Base-by-base conservation (phyloP, 2,329 filamentous ascomycete genomes). In the Cladobotryum mycophilum region DNA sequence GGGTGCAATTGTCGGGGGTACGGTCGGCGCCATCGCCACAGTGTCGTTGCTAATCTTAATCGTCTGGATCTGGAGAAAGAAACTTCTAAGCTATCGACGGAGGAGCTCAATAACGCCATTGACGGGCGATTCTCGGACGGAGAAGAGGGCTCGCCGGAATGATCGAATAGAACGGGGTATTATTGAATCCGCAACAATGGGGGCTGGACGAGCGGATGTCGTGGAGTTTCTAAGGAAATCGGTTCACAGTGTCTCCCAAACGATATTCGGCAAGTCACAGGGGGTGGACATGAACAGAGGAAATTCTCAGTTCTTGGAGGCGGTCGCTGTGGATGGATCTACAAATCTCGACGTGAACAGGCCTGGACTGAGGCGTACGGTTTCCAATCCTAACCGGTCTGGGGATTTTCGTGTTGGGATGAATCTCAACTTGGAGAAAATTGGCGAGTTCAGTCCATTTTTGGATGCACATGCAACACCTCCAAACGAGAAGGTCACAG, bases 21-120 rank as follows among this genome's bases (percentile, higher is more conserved):
- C 79, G 3, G 62, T 79, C 4, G 79, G 78, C 25, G 73, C 73
- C 4, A 60, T 78, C 2, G 70, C 74, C 1, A 64, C 55, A 14
- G 33, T 67, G 35, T 69, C 70, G 3, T 52, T 81, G 14, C 57
- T 79, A 18, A 70, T 66, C 0, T 70, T 81, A 38, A 54, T 79
- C 3, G 56, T 79, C 9, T 82, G 76, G 77, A 69, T 77, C 55
- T 72, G 71, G 69, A 66, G 71, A 45, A 75, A 75, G 55, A 69
- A 70, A 11, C 25, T 30, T 30, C 25, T 30, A 41, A 54, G 62
- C 47, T 44, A 40, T n/a, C 17, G 30, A 18, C 18, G 25, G 38
- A 15, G 40, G 37, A 11, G 36, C 22, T 37, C 41, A 25, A 22
- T 47, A 22, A 47, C 35, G 12, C 45, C 36, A n/a, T 14, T 33